Evolutionary conservation across 495 filamentous ascomycete genomes (phyloP).

Genomic region (Penicillium psychrofluorescens): DNA sequence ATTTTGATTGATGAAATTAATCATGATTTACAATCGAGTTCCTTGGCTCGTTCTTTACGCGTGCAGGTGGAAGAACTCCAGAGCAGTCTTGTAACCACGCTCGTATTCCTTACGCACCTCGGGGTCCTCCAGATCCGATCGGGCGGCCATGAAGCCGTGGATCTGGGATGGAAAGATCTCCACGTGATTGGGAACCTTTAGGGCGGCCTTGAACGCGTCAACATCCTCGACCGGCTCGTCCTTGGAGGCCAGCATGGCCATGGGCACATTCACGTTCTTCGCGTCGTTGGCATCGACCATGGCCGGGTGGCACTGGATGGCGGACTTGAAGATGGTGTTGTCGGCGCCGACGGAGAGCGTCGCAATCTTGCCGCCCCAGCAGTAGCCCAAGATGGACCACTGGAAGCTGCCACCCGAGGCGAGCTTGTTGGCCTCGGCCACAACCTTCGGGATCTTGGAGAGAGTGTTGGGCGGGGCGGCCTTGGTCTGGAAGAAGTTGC

Average conservation of each 20-base stretch:
- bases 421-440: constrained; percentile 48
- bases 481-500: constrained; percentile 67
- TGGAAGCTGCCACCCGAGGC: constrained; percentile 41
- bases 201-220: constrained; percentile 58
- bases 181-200: constrained; percentile 63
- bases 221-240: constrained; percentile 64
- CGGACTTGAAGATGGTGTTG: constrained; percentile 60
- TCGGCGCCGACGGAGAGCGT: constrained; percentile 50
- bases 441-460: constrained; percentile 53
- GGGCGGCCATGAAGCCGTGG: constrained; percentile 89
- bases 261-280: constrained; percentile 53
- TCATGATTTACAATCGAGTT: no score
- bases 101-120: constrained; percentile 69
- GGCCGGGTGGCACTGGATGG: constrained; percentile 71
- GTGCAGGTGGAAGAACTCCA: constrained; percentile 71
- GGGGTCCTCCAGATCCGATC: constrained; percentile 57
- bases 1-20: background rate
- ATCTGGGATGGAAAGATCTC: constrained; percentile 78
- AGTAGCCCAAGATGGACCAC: constrained; percentile 85
- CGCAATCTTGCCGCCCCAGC: constrained; percentile 87
- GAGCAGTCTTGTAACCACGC: constrained; percentile 65
- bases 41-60: constrained; percentile 34
- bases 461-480: constrained; percentile 58
- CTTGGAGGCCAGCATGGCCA: constrained; percentile 58
- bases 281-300: constrained; percentile 78